Conservation (phyloP, 73 alveolate species). For the Paramecium tetraurelia region DNA sequence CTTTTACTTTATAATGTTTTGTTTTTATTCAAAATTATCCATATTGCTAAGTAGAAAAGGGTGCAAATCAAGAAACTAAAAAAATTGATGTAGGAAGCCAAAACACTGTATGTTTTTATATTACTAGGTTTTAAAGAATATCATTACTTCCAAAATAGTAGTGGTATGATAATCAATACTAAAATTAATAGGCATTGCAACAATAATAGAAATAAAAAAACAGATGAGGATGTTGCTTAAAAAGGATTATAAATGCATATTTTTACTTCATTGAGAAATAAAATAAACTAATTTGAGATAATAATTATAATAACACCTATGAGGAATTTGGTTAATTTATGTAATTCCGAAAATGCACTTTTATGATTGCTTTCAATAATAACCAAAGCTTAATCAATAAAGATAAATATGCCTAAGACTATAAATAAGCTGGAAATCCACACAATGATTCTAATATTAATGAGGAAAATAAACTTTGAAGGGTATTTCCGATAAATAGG, state of each 20-base stretch:
- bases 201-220: not conserved
- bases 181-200: not conserved
- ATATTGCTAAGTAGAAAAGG: not conserved
- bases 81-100: not conserved
- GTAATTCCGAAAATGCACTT: not conserved
- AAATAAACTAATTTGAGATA: not conserved
- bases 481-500: slow-evolving; percentile 4
- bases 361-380: not conserved
- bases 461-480: not conserved
- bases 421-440: not conserved
- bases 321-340: not conserved
- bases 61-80: not conserved
- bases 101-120: not conserved
- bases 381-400: not conserved
- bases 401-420: not conserved
- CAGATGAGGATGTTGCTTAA: slow-evolving; percentile 19
- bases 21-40: not conserved
- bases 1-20: not conserved
- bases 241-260: not conserved
- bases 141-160: not conserved
- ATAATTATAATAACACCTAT: not conserved
- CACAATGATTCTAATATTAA: not conserved
- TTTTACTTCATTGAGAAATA: not conserved
- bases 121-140: not conserved
- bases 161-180: not conserved